phyloP scores from a whole-genome alignment of 257 asterid genomes.

The Petunia axillaris region DNA sequence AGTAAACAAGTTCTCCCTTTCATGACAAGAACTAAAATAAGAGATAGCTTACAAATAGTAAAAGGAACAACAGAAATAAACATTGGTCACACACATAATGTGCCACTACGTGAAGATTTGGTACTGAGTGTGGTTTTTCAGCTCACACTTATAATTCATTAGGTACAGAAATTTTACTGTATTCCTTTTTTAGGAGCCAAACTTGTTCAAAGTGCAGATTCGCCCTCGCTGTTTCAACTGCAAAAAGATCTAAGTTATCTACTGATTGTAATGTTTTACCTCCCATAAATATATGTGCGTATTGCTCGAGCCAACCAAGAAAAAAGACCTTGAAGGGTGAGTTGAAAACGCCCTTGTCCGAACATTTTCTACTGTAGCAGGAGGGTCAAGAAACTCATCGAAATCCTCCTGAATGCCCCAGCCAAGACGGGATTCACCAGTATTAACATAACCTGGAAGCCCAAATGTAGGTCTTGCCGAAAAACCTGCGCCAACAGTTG shows the following conservation, averaged over 20 bases:
- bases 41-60: neutral
- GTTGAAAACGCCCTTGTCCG: conserved; percentile 74
- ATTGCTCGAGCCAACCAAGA: conserved; percentile 94
- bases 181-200: conserved; percentile 15
- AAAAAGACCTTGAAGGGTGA: conserved; percentile 93
- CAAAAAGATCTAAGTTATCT: conserved; percentile 10
- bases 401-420: conserved; percentile 91
- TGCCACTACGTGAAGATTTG: neutral
- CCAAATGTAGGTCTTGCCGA: conserved; percentile 62
- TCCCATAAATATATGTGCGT: conserved; percentile 95
- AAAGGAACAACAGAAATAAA: conserved; percentile 6
- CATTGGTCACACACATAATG: conserved; percentile 4
- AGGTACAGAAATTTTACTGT: neutral
- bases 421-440: conserved; percentile 67
- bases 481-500: conserved; percentile 66
- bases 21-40: conserved; percentile 16
- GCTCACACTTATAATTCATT: neutral
- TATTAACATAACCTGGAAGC: conserved; percentile 65
- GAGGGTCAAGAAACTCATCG: conserved; percentile 85
- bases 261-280: conserved; percentile 44
- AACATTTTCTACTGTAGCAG: conserved; percentile 78
- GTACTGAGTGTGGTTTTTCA: neutral
- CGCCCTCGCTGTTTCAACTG: conserved; percentile 13
- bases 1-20: neutral
- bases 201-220: conserved; percentile 13